A percentile compares a stretch with the other conserved stretches of the same genome.
phyloP scores from a whole-genome alignment of 2,329 filamentous ascomycete genomes.

The Talaromyces albobiverticillius region DNA sequence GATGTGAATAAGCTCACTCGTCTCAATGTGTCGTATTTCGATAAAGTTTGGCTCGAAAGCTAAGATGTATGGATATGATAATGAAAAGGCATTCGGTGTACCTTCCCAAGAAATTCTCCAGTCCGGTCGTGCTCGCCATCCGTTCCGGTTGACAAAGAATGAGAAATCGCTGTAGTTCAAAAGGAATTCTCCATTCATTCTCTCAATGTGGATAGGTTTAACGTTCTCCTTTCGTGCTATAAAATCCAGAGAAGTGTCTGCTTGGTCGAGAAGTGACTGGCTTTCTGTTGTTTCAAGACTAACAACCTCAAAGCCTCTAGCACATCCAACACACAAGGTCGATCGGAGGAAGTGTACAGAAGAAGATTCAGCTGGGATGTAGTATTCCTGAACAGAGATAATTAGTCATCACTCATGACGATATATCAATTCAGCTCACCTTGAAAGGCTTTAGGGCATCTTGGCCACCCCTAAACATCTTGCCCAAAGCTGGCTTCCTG shows the following conservation, averaged over 20 bases:
- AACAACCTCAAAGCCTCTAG: conserved; percentile 94
- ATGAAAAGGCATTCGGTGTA: conserved; percentile 83
- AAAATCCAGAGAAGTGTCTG: conserved; percentile 96
- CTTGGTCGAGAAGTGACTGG: conserved; percentile 93
- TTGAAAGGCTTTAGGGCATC: conserved; percentile 96
- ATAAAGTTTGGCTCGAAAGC: conserved; percentile 98
- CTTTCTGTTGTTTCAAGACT: conserved; percentile 96
- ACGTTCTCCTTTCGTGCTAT: conserved; percentile 91
- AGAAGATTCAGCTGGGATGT: conserved; percentile 96
- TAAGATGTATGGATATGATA: conserved; percentile 94
- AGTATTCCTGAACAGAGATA: conserved; percentile 67
- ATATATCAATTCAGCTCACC: conserved; percentile 32
- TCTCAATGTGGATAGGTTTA: conserved; percentile 94
- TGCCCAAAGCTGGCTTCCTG: conserved; percentile 91
- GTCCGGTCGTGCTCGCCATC: conserved; percentile 91
- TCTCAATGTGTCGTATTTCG: conserved; percentile 93
- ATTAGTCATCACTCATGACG: conserved; percentile 20
- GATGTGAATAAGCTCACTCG: conserved; percentile 84
- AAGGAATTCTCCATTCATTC: conserved; percentile 93
- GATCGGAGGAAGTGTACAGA: conserved; percentile 97
- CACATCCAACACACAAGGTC: conserved; percentile 93
- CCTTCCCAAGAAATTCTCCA: conserved; percentile 99
- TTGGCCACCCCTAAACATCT: conserved; percentile 91
- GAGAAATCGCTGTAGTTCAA: conserved; percentile 98
- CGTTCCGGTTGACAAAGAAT: conserved; percentile 98